Conservation (phyloP, 108 stramenopile genomes). For the Thalassiosira profunda region DNA sequence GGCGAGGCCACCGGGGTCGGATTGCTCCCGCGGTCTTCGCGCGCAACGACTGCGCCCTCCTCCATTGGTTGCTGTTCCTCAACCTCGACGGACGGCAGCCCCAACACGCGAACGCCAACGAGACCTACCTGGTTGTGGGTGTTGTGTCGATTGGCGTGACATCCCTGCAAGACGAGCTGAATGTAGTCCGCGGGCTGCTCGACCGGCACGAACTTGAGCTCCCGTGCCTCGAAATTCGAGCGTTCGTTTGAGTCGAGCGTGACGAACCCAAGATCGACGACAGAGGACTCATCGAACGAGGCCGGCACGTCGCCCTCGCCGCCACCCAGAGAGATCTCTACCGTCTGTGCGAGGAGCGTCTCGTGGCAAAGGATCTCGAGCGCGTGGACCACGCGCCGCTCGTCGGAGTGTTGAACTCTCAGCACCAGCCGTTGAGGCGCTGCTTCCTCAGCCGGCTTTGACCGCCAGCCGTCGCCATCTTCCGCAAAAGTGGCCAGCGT, state of each 20-base stretch:
- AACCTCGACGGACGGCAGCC: background rate
- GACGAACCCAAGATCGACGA: slow-evolving; percentile 51
- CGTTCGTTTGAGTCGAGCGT: slow-evolving; percentile 42
- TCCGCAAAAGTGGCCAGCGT: slow-evolving; percentile 8
- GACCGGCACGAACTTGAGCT: slow-evolving; percentile 48
- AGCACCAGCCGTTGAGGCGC: slow-evolving; percentile 8
- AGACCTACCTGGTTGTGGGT: slow-evolving; percentile 54
- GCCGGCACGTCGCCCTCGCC: slow-evolving; percentile 7
- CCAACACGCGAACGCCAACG: slow-evolving; percentile 38
- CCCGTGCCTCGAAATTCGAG: slow-evolving; percentile 44
- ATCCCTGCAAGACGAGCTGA: slow-evolving; percentile 37
- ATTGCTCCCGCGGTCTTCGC: no score
- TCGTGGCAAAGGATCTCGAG: slow-evolving; percentile 45
- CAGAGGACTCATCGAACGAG: slow-evolving; percentile 38
- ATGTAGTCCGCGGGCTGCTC: slow-evolving; percentile 37
- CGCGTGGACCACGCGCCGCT: slow-evolving; percentile 7
- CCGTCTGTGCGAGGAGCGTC: slow-evolving; percentile 27
- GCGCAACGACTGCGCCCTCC: background rate
- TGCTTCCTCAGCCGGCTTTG: background rate
- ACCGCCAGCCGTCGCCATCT: slow-evolving; percentile 36
- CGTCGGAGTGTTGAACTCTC: slow-evolving; percentile 13
- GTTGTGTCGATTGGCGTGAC: slow-evolving; percentile 39
- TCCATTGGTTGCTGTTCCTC: background rate
- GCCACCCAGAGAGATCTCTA: slow-evolving; percentile 46
- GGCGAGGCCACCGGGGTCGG: no score